phyloP scores from a whole-genome alignment of 768 basidiomycete genomes.

The Kwoniella sp. region DNA sequence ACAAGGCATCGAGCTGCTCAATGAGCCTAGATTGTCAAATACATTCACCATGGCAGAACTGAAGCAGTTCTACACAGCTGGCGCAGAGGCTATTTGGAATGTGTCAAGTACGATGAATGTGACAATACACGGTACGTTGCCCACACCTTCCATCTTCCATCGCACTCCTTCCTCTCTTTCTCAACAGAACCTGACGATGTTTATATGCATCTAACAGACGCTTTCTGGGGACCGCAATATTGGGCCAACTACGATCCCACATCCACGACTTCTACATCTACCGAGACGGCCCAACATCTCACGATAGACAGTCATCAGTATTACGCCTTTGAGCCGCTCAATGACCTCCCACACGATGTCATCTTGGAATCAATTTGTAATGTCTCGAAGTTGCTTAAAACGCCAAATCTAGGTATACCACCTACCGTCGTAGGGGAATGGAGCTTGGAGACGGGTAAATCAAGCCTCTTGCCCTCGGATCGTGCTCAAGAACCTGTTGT shows the following conservation, averaged over 20 bases:
- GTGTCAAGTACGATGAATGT: conserved; percentile 32
- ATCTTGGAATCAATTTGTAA: conserved; percentile 53
- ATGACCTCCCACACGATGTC: conserved; percentile 44
- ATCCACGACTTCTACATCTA: conserved; percentile 10
- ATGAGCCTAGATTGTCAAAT: conserved; percentile 48
- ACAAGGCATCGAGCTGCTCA: conserved; percentile 50
- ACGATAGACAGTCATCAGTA: conserved; percentile 53
- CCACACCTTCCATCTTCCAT: no score
- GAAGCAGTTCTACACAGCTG: conserved; percentile 47
- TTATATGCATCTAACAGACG: conserved; percentile 28
- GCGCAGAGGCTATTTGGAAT: conserved; percentile 21
- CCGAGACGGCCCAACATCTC: conserved; percentile 19
- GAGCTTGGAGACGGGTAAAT: conserved; percentile 51
- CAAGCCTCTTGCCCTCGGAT: no score
- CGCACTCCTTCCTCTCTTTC: no score
- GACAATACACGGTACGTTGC: conserved; percentile 44
- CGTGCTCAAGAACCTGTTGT: no score
- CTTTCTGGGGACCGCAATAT: conserved; percentile 51
- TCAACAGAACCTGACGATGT: no score
- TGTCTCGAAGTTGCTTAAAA: conserved; percentile 39
- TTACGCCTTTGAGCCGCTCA: conserved; percentile 50
- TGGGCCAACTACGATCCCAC: conserved; percentile 49
- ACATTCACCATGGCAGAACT: conserved; percentile 47
- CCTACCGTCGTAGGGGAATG: conserved; percentile 51
- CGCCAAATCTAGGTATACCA: conserved; percentile 17